Conservation (phyloP, 2,329 filamentous ascomycete species). For the Fusarium phyllophilum region DNA sequence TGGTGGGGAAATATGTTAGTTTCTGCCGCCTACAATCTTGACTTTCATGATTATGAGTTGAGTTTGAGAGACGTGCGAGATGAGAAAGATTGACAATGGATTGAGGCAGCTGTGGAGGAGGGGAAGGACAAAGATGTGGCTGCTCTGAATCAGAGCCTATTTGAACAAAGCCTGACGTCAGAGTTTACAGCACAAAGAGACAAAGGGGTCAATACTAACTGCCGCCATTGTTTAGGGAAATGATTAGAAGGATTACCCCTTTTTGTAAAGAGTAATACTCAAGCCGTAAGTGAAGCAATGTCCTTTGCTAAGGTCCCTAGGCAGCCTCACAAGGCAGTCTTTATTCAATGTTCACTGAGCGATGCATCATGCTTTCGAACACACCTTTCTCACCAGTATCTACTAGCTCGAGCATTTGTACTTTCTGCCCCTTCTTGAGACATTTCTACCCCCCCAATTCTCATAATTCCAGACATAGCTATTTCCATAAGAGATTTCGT, state of each 20-base stretch:
- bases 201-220: rapidly evolving
- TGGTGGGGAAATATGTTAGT: no score
- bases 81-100: rapidly evolving
- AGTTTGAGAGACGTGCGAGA: rapidly evolving
- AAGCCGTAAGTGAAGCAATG: neutral
- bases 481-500: rapidly evolving
- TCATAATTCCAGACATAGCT: rapidly evolving
- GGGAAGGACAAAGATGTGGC: neutral
- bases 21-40: neutral
- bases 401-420: no score
- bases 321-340: rapidly evolving
- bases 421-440: no score
- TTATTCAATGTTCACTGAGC: neutral
- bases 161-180: neutral
- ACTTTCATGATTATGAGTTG: neutral
- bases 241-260: rapidly evolving
- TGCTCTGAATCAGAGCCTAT: neutral
- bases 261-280: neutral
- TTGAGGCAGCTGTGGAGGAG: neutral
- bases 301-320: rapidly evolving
- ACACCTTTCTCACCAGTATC: rapidly evolving
- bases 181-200: neutral
- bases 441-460: neutral
- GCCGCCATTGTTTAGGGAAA: rapidly evolving
- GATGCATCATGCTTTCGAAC: rapidly evolving